phyloP scores from a whole-genome alignment of 371 early-diverging fungal species.

The Massospora cicadina region DNA sequence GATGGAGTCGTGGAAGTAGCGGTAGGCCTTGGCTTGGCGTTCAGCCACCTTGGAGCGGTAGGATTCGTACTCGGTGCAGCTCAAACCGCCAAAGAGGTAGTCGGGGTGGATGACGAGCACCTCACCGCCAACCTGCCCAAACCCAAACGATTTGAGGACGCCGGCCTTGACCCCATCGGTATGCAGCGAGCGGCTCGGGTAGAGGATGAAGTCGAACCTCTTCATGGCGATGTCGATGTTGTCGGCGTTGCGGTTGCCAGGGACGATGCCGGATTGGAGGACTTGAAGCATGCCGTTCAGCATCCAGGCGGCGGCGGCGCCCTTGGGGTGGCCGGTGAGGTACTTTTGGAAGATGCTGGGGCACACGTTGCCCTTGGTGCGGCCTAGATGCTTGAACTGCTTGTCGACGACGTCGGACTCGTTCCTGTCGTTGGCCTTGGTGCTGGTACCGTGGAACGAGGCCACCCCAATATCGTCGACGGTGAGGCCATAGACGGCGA shows the following conservation, averaged over 20 bases:
- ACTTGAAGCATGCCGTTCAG: slow-evolving; percentile 74
- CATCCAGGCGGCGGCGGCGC: slow-evolving; percentile 91
- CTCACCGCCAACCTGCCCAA: slow-evolving; percentile 94
- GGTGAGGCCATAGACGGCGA: slow-evolving; percentile 84
- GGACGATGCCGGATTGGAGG: slow-evolving; percentile 73
- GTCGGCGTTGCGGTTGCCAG: slow-evolving; percentile 91
- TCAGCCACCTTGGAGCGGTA: slow-evolving; percentile 51
- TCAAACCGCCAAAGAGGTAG: slow-evolving; percentile 66
- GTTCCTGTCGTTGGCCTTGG: slow-evolving; percentile 93
- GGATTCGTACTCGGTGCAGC: slow-evolving; percentile 43
- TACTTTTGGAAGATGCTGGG: no score
- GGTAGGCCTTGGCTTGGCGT: no score
- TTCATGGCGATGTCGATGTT: no score
- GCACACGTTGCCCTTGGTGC: no score
- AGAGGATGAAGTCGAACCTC: slow-evolving; percentile 65
- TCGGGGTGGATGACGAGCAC: slow-evolving; percentile 81
- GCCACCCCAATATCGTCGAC: no score
- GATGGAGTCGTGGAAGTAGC: no score
- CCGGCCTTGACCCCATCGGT: slow-evolving; percentile 90
- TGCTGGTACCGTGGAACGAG: slow-evolving; percentile 92
- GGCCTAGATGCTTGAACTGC: slow-evolving; percentile 71
- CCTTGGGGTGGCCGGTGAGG: slow-evolving; percentile 95
- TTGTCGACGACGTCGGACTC: slow-evolving; percentile 77
- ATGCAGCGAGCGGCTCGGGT: slow-evolving; percentile 72
- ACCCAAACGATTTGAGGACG: slow-evolving; percentile 87